Evolutionary conservation across 192 early-diverging fungal species (phyloP).

Genomic region (Piromyces finnis): DNA sequence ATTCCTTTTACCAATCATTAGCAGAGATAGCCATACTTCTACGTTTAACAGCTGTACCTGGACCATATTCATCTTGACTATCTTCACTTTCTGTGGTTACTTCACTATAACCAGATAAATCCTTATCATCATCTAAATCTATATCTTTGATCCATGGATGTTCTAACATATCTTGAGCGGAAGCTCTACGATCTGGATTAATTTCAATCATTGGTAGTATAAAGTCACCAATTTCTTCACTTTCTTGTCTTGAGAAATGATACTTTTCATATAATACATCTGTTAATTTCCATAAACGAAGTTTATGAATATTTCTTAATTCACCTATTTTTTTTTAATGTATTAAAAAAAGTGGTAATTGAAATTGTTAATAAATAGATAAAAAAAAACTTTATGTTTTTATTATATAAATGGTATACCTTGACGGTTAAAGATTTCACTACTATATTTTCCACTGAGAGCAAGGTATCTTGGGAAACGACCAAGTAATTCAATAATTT

Average conservation of each 20-base stretch:
- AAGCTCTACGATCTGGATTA: conserved; percentile 29
- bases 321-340: conserved; percentile 34
- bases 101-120: neutral
- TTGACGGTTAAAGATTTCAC: conserved; percentile 72
- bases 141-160: conserved; percentile 30
- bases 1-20: neutral
- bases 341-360: too few species aligned
- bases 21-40: neutral
- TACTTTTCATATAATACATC: conserved; percentile 87
- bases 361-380: too few species aligned
- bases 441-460: conserved; percentile 62
- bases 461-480: conserved; percentile 61
- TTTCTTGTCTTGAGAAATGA: conserved; percentile 42
- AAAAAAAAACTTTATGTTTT: too few species aligned
- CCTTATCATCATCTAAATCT: conserved; percentile 7
- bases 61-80: neutral
- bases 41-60: neutral
- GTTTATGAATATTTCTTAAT: conserved; percentile 70
- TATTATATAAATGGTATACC: too few species aligned
- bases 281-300: conserved; percentile 59
- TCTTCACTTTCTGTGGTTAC: neutral
- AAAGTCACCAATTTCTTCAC: conserved; percentile 60
- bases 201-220: conserved; percentile 62
- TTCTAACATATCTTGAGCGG: conserved; percentile 30
- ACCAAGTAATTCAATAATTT: conserved; percentile 89